Percentiles rank a stretch among this genome's conserved stretches.
phyloP scores from a whole-genome alignment of 2,329 filamentous ascomycete species.

The Fusarium sp. region DNA sequence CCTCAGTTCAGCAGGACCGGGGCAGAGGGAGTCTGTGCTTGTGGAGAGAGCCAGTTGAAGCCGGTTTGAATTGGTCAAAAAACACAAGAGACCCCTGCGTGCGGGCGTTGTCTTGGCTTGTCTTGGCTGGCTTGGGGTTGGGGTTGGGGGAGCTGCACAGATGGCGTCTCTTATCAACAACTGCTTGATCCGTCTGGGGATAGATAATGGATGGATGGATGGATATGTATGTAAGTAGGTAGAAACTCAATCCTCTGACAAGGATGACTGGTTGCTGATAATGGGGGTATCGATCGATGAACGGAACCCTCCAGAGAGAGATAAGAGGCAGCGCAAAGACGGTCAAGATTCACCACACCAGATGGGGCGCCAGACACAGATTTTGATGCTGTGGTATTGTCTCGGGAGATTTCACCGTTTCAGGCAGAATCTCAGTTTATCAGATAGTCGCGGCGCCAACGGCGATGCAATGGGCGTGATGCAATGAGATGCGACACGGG shows the following conservation, averaged over 20 bases:
- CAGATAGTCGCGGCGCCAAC: constrained; percentile 15
- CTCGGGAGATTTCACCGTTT: constrained; percentile 4
- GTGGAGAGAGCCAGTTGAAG: constrained; percentile 8
- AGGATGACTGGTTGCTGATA: constrained; percentile 3
- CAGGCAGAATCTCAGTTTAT: constrained; percentile 6
- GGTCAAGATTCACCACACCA: constrained; percentile 23
- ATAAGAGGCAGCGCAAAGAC: constrained; percentile 21
- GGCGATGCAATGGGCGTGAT: background rate
- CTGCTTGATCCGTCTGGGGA: background rate
- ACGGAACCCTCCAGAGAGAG: background rate
- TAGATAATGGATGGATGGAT: background rate
- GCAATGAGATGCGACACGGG: background rate
- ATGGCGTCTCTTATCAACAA: background rate
- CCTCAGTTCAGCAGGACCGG: constrained; percentile 12
- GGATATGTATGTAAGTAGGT: background rate
- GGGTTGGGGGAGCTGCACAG: background rate
- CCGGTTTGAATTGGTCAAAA: background rate
- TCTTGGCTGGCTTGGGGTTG: background rate
- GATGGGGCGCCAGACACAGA: background rate
- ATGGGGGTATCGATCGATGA: background rate
- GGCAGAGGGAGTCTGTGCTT: constrained; percentile 17
- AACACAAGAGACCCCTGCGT: background rate
- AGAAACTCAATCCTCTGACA: constrained; percentile 19
- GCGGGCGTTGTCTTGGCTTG: constrained; percentile 5
- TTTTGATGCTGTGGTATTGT: constrained; percentile 3